Evolutionary conservation across 805 yeast genomes (phyloP).

Genomic region (Danielia reshetovae): DNA sequence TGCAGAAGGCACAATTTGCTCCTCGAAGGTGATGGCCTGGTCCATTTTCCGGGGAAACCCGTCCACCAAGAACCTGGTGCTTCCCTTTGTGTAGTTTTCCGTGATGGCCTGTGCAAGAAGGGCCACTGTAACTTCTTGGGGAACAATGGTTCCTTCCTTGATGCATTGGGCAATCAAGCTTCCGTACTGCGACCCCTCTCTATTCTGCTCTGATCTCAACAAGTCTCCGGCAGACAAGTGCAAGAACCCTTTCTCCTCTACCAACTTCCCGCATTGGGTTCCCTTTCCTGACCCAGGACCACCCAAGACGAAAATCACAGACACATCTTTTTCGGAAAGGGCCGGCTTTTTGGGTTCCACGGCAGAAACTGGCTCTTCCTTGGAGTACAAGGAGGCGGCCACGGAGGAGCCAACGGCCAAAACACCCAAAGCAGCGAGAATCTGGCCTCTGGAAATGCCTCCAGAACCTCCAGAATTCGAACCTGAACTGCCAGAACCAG

Average conservation of each 20-base stretch:
- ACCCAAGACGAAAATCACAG: conserved; percentile 87
- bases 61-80: conserved; percentile 73
- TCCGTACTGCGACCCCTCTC: conserved; percentile 81
- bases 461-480: conserved; percentile 2
- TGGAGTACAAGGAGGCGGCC: conserved; percentile 39
- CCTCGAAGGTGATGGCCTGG: conserved; percentile 92
- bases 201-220: conserved; percentile 83
- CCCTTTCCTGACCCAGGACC: conserved; percentile 99
- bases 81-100: conserved; percentile 46
- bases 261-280: conserved; percentile 88
- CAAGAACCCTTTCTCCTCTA: conserved; percentile 72
- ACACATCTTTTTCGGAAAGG: conserved; percentile 61
- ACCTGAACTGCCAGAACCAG: conserved; percentile 1
- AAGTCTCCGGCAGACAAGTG: conserved; percentile 97
- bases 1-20: conserved; percentile 63
- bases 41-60: conserved; percentile 99
- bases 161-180: conserved; percentile 79
- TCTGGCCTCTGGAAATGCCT: conserved; percentile 20
- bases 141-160: conserved; percentile 87
- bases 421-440: conserved; percentile 31
- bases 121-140: conserved; percentile 87
- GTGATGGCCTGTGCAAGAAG: conserved; percentile 75
- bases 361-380: conserved; percentile 40
- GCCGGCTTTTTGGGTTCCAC: conserved; percentile 31
- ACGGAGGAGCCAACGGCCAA: conserved; percentile 52